These are phyloP conservation scores for Solanum bulbocastanum DNA, from an alignment of 257 asterid genomes.

Conservation along the genomic window DNA sequence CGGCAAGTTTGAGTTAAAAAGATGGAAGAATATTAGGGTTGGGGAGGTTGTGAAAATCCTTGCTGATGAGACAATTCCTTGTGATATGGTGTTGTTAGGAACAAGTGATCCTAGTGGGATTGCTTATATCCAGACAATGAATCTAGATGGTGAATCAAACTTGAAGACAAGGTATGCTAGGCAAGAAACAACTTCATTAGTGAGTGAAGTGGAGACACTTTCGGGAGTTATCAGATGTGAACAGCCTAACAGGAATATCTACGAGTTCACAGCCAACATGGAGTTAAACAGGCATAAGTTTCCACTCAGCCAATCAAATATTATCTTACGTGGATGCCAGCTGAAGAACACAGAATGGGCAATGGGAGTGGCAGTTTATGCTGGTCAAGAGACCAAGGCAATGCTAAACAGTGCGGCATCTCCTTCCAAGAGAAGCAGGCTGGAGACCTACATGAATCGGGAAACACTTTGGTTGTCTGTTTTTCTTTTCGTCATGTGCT, in stretches of 20 bases:
- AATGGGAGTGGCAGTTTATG: slow-evolving; percentile 92
- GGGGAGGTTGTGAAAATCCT: slow-evolving; percentile 86
- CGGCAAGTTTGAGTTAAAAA: slow-evolving; percentile 46
- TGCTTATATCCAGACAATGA: slow-evolving; percentile 97
- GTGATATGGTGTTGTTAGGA: slow-evolving; percentile 88
- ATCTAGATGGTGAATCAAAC: slow-evolving; percentile 97
- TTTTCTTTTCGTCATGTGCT: slow-evolving; percentile 80
- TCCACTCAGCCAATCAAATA: slow-evolving; percentile 89
- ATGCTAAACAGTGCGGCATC: slow-evolving; percentile 91
- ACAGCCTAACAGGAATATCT: slow-evolving; percentile 94
- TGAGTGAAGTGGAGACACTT: slow-evolving; percentile 44
- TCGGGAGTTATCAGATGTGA: slow-evolving; percentile 84
- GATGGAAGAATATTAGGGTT: slow-evolving; percentile 74
- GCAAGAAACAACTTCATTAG: slow-evolving; percentile 78
- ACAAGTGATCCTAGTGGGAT: slow-evolving; percentile 93
- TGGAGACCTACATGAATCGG: slow-evolving; percentile 91
- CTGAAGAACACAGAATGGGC: slow-evolving; percentile 97
- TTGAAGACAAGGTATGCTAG: slow-evolving; percentile 97
- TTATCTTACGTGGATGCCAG: slow-evolving; percentile 94
- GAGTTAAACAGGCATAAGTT: slow-evolving; percentile 62
- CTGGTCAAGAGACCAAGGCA: slow-evolving; percentile 96
- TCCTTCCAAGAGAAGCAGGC: slow-evolving; percentile 89
- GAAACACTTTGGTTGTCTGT: slow-evolving; percentile 92
- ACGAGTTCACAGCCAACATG: slow-evolving; percentile 91
- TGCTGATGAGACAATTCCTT: slow-evolving; percentile 87